Evolutionary conservation across 306 rosid genomes (phyloP), one percentile per base, ranked within the genome.

Genomic region (Hippophae rhamnoides): DNA sequence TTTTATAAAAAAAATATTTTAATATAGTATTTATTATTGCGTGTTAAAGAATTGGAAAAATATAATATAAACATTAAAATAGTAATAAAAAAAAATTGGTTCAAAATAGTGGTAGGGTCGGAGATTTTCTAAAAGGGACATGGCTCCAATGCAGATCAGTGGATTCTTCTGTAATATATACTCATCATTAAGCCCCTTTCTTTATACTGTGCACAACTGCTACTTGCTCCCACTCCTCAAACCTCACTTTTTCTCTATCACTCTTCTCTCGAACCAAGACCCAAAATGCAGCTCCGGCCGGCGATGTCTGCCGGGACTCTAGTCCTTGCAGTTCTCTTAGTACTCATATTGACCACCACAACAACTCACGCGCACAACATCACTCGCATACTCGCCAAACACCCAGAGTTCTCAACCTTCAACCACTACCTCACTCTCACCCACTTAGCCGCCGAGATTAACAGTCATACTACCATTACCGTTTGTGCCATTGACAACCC

Each of bases 401-500:
- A 81, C 77, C 89, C 98, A 0, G 86, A 81, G 56, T 78, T 69
- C 75, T 92, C 96, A 13, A 81, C 96, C 62, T 87, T 92, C 81
- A 92, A 80, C 69, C 89, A 67, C 70, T 92, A 87, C 80, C 74
- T 92, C 6, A 74, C 86, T 47, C 44, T 78, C 3, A 83, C 98
- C 0, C 95, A 87, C 71, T 85, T 92, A 0, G 96, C 98, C 1
- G 47, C 78, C 0, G 96, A 87, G 61, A 78, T 92, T 83, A 80
- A 92, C 85, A 7, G 45, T 13, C 70, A 66, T 9, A 85, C 82
- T 10, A 92, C 95, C 47, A 69, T 92, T 31, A 92, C 98, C 10
- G 86, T 92, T 63, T 85, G 92, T 57, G 96, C 87, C 71, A 84
- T 92, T 8, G 80, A 87, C 72, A 92, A 92, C 58, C 70, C 88